Percentiles rank a stretch among this genome's conserved stretches.
phyloP scores from a whole-genome alignment of 2,329 filamentous ascomycete genomes.

The Aspergillus sp. region DNA sequence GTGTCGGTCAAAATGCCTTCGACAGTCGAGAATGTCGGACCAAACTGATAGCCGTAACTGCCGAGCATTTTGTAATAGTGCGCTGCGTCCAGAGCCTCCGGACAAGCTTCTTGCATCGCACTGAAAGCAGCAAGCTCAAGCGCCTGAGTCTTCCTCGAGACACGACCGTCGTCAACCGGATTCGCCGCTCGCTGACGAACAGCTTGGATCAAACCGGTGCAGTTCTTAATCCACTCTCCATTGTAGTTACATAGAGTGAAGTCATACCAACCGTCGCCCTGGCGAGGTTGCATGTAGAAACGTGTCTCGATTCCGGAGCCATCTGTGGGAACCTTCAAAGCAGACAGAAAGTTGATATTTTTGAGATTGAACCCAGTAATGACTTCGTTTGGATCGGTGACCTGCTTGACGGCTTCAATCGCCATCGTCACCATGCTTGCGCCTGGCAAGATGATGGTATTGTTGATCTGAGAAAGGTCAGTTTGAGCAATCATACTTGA shows the following conservation, averaged over 20 bases:
- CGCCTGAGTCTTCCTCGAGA: too few relatives aligned
- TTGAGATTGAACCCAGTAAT: slow-evolving; percentile 18
- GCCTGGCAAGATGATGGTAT: slow-evolving; percentile 23
- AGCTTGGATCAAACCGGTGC: slow-evolving; percentile 11
- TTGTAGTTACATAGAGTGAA: slow-evolving; percentile 21
- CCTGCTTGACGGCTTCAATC: slow-evolving; percentile 21
- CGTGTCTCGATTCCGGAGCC: slow-evolving; percentile 45
- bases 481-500: too few relatives aligned
- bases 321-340: slow-evolving; percentile 44
- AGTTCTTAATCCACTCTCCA: slow-evolving; percentile 23
- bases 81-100: slow-evolving; percentile 10
- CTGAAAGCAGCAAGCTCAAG: too few relatives aligned
- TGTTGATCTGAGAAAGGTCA: slow-evolving; percentile 23
- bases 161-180: too few relatives aligned
- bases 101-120: too few relatives aligned
- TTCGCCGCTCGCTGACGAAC: too few relatives aligned
- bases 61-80: slow-evolving; percentile 22
- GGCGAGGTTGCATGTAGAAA: slow-evolving; percentile 38
- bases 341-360: slow-evolving; percentile 45
- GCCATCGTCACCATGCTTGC: slow-evolving; percentile 26
- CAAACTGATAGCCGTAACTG: slow-evolving; percentile 22
- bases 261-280: slow-evolving; percentile 27
- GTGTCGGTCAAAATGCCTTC: slow-evolving; percentile 6
- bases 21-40: slow-evolving; percentile 17
- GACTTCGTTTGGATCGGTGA: slow-evolving; percentile 9